Evolutionary conservation across 805 yeast genomes (phyloP).

Genomic region (Candida odintsovae): DNA sequence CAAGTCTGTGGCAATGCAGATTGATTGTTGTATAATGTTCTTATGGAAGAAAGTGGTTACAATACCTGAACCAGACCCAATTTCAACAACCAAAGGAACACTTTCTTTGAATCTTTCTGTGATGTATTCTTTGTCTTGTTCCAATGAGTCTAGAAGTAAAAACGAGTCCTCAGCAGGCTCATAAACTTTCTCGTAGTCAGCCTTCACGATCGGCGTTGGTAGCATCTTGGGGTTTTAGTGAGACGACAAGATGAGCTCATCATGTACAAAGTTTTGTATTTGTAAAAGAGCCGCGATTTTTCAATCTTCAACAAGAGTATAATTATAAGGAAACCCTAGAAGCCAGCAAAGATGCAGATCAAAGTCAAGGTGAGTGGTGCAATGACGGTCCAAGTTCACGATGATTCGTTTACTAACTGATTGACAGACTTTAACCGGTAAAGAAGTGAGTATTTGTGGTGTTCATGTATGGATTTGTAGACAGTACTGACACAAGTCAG

Average conservation of each 20-base stretch:
- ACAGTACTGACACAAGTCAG: slow-evolving; percentile 23
- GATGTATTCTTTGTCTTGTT: slow-evolving; percentile 43
- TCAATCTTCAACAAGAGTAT: no score
- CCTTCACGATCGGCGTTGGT: slow-evolving; percentile 66
- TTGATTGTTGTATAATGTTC: slow-evolving; percentile 45
- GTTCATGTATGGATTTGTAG: neutral
- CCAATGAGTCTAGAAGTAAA: slow-evolving; percentile 75
- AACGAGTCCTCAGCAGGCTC: slow-evolving; percentile 96
- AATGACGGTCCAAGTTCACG: neutral
- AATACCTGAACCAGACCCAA: slow-evolving; percentile 92
- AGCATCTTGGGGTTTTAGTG: slow-evolving; percentile 49
- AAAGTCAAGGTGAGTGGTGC: slow-evolving; percentile 48
- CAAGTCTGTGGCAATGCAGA: slow-evolving; percentile 69
- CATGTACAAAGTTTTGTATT: neutral
- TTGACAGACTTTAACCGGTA: slow-evolving; percentile 62
- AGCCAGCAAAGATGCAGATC: slow-evolving; percentile 43
- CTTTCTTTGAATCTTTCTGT: slow-evolving; percentile 25
- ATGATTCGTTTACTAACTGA: slow-evolving; percentile 7
- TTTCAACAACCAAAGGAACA: slow-evolving; percentile 62
- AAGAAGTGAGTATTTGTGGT: slow-evolving; percentile 45
- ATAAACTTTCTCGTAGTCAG: slow-evolving; percentile 70
- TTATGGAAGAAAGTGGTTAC: slow-evolving; percentile 72
- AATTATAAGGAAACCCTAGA: neutral
- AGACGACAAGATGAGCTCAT: neutral
- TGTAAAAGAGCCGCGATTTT: neutral